Conservation (phyloP, 2,329 filamentous ascomycete genomes). For the Diaporthe ilicicola region DNA sequence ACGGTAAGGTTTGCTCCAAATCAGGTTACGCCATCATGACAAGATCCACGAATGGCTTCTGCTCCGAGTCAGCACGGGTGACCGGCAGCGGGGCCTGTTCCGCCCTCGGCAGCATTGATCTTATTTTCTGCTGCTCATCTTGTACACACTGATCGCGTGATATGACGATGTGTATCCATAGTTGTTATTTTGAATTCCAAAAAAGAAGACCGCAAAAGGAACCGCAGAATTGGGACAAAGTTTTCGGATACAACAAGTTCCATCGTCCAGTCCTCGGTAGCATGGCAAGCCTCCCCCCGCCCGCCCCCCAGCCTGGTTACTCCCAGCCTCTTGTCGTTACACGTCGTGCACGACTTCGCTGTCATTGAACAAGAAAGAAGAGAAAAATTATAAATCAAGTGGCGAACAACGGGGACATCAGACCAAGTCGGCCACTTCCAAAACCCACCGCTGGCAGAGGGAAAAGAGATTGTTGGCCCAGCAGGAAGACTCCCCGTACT, state of each 20-base stretch:
- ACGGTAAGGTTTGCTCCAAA: constrained; percentile 18
- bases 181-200: constrained; percentile 10
- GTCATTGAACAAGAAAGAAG: neutral
- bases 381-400: constrained; percentile 19
- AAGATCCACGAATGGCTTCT: constrained; percentile 20
- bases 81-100: neutral
- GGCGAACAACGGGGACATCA: constrained; percentile 17
- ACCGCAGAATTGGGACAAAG: constrained; percentile 1
- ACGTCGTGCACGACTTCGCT: constrained; percentile 3
- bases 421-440: neutral
- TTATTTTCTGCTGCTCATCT: neutral
- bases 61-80: constrained; percentile 18
- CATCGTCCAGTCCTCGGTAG: neutral
- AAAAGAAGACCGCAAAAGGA: neutral
- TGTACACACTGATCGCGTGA: neutral
- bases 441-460: neutral
- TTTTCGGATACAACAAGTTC: constrained; percentile 23
- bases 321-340: constrained; percentile 21
- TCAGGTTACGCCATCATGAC: constrained; percentile 14
- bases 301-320: neutral
- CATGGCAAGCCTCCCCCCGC: neutral
- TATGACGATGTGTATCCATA: neutral
- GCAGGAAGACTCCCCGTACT: constrained; percentile 20
- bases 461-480: neutral
- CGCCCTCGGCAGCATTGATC: neutral